Base-by-base conservation (phyloP, 257 asterid genomes). In the Echium plantagineum region DNA sequence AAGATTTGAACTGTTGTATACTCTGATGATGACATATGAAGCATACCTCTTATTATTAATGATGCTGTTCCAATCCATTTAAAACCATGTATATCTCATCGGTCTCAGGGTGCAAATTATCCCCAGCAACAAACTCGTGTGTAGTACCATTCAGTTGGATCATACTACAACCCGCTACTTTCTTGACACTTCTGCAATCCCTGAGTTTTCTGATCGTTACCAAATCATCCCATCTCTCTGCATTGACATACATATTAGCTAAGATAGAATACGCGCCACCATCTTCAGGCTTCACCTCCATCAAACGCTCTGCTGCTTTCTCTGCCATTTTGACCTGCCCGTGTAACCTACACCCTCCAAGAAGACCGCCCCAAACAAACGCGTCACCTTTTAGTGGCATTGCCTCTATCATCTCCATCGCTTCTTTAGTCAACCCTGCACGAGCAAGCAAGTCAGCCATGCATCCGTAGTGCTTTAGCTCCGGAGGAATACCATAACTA, bases 61-160 rank as follows among this genome's bases (percentile, higher is more conserved):
- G 80, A 54, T 79, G 84, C 15, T 74, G 69, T 65, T 77, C 89
- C 65, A 90, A 59, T 12, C 77, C 58, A 55, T 78, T 81, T 74
- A 85, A 69, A 38, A 77, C 66, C 0, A 61, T 32, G 59, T 75
- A 73, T 70, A 87, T 83, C 32, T 80, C 80, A 3, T 66, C 24
- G 13, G 76, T 71, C 10, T 15, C 52, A 62, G 84, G 80, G 79
- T 90, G 96, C 72, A 81, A 69, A 56, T 79, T 70, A 79, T 85
- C 95, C 38, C 95, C 90, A 1, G 98, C 84, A 69, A 90, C 83
- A 74, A 85, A 90, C 75, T 87, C 96, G 51, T 81, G 94, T n/a
- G 35, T 67, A 0, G 63, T 38, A 60, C 94, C 90, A 52, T 73
- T 73, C 76, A 88, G 62, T 47, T 81, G 86, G 73, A 91, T 77